Conservation (phyloP, 1,284 basidiomycete species). For the Irpex sp. region DNA sequence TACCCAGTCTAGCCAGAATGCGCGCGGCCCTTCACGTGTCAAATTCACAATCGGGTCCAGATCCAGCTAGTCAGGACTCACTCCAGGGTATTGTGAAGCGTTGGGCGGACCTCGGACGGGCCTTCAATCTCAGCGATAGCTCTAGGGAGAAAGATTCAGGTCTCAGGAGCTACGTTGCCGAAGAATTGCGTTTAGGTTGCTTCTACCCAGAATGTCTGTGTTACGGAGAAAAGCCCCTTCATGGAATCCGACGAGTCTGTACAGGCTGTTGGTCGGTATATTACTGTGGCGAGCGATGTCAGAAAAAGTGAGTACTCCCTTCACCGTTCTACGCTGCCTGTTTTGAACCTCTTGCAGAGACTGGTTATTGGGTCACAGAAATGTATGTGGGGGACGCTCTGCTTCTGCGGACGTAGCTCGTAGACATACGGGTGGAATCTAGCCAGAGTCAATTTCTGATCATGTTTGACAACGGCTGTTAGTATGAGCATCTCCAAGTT, state of each 20-base stretch:
- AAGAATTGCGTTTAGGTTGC: neutral
- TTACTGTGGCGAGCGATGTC: neutral
- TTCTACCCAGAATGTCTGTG: neutral
- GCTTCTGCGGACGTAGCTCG: no score
- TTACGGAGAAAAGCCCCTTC: neutral
- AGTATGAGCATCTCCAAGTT: no score
- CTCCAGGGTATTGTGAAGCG: neutral
- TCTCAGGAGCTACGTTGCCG: neutral
- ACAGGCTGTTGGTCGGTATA: neutral
- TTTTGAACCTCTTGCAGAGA: neutral
- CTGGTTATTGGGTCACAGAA: neutral
- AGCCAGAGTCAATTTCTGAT: no score
- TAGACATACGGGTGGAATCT: no score
- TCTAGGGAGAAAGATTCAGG: neutral
- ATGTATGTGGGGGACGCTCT: neutral
- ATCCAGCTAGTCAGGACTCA: neutral
- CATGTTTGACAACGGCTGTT: no score
- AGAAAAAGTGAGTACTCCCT: neutral
- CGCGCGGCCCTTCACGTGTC: neutral
- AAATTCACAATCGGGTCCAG: neutral
- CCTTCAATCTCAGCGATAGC: neutral
- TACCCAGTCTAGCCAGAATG: neutral
- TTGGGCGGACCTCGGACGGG: neutral
- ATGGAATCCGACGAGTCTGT: neutral
- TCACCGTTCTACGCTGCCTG: neutral